Conservation (phyloP, 2,329 filamentous ascomycete genomes). For the Aspergillus sp. region DNA sequence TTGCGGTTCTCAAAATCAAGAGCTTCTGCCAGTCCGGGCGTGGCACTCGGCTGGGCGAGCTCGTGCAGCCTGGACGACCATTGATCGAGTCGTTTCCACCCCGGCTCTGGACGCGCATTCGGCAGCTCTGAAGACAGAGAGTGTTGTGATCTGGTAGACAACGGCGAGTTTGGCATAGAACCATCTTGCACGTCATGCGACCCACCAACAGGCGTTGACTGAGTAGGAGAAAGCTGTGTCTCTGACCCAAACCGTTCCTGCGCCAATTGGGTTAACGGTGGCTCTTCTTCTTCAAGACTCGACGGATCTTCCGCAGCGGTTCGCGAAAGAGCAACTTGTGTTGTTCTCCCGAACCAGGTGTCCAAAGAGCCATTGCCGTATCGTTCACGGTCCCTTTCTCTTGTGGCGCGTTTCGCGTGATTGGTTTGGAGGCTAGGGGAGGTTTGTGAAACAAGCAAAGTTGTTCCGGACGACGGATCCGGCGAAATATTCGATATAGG, state of each 20-base stretch:
- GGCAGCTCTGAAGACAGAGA: neutral
- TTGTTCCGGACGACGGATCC: slow-evolving; percentile 2
- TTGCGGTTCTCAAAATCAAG: slow-evolving; percentile 42
- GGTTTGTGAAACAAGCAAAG: slow-evolving; percentile 7
- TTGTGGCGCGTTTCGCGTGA: slow-evolving; percentile 10
- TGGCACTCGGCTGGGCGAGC: slow-evolving; percentile 7
- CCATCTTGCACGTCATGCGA: neutral
- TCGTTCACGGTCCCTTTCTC: slow-evolving; percentile 20
- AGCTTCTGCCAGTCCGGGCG: slow-evolving; percentile 27
- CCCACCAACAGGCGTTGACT: neutral
- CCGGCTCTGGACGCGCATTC: neutral
- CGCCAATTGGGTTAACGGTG: slow-evolving; percentile 12
- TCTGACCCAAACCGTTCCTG: slow-evolving; percentile 13
- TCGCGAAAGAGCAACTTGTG: slow-evolving; percentile 6
- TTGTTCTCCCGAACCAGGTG: slow-evolving; percentile 27
- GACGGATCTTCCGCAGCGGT: neutral
- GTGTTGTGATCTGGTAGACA: neutral
- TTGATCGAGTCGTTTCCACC: slow-evolving; percentile 18
- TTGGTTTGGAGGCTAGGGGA: slow-evolving; percentile 1
- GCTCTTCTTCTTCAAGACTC: slow-evolving; percentile 1
- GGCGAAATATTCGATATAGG: slow-evolving; percentile 1
- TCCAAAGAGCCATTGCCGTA: slow-evolving; percentile 30
- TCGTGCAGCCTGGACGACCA: slow-evolving; percentile 24
- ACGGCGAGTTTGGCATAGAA: neutral
- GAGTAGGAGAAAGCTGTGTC: neutral